These are phyloP conservation scores for Truncatella angustata DNA, from an alignment of 2,329 filamentous ascomycete genomes.

Conservation along the genomic window DNA sequence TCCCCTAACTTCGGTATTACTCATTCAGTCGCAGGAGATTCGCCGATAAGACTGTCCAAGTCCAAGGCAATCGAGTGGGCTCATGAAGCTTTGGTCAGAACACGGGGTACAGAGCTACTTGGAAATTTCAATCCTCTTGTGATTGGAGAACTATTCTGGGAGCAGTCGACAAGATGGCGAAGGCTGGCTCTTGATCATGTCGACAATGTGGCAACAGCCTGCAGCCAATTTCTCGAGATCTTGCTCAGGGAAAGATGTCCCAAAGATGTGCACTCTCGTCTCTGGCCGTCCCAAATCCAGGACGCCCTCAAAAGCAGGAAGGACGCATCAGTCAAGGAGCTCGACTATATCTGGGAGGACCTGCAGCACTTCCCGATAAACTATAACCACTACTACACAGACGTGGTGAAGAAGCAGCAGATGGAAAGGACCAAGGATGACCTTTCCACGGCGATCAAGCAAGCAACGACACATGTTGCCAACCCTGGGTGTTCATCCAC, in stretches of 20 bases:
- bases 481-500: not conserved
- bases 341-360: conserved; percentile 27
- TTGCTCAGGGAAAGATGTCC: not conserved
- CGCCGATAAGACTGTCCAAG: not conserved
- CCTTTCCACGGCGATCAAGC: not conserved
- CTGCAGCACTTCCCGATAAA: conserved; percentile 27
- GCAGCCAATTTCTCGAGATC: not conserved
- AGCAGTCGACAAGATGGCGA: conserved; percentile 34
- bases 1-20: conserved; percentile 12
- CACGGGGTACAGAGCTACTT: conserved; percentile 16
- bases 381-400: conserved; percentile 35
- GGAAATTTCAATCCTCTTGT: conserved; percentile 38
- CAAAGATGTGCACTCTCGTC: not conserved
- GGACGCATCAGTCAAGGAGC: conserved; percentile 17
- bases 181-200: conserved; percentile 22
- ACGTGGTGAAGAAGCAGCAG: conserved; percentile 22
- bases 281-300: not conserved
- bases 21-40: not conserved
- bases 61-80: not conserved
- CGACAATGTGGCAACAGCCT: not conserved
- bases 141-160: conserved; percentile 36
- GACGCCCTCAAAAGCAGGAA: not conserved
- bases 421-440: not conserved
- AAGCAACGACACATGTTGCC: not conserved
- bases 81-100: not conserved